phyloP scores from a whole-genome alignment of 495 filamentous ascomycete species.

The Penicillium herquei region DNA sequence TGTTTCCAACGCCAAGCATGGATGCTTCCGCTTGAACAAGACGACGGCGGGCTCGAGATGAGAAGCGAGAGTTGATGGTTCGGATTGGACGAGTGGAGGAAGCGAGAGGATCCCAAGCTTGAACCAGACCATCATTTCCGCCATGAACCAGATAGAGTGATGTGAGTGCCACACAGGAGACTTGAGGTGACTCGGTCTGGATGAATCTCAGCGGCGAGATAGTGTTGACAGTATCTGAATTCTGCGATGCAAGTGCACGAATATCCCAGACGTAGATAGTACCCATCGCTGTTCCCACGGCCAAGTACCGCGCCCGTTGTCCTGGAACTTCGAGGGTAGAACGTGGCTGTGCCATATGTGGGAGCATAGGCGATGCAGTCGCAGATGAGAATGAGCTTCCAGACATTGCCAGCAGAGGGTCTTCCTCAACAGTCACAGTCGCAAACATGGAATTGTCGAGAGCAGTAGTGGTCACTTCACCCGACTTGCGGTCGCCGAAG shows the following conservation, averaged over 20 bases:
- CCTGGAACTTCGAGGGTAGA: slow-evolving; percentile 66
- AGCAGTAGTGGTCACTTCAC: slow-evolving; percentile 66
- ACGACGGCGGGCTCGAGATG: slow-evolving; percentile 71
- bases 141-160: slow-evolving; percentile 89
- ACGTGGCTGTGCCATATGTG: slow-evolving; percentile 44
- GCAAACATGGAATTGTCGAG: slow-evolving; percentile 78
- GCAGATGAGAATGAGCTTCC: slow-evolving; percentile 57
- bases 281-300: slow-evolving; percentile 78
- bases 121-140: slow-evolving; percentile 91
- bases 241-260: slow-evolving; percentile 57
- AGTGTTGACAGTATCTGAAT: slow-evolving; percentile 48
- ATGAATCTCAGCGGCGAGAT: slow-evolving; percentile 73
- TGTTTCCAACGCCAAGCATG: slow-evolving; percentile 63
- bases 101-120: slow-evolving; percentile 92
- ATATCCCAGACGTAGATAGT: slow-evolving; percentile 82
- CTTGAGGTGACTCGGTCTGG: slow-evolving; percentile 85
- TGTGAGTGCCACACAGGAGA: slow-evolving; percentile 82
- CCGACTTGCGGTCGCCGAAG: slow-evolving; percentile 49
- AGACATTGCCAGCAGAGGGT: slow-evolving; percentile 62
- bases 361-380: slow-evolving; percentile 53
- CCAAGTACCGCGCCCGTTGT: slow-evolving; percentile 76
- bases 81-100: slow-evolving; percentile 77
- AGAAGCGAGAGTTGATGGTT: slow-evolving; percentile 86
- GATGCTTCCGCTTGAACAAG: slow-evolving; percentile 71
- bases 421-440: slow-evolving; percentile 68